Base-by-base conservation (phyloP, 2,329 filamentous ascomycete genomes). In the Pseudogymnoascus sp. region DNA sequence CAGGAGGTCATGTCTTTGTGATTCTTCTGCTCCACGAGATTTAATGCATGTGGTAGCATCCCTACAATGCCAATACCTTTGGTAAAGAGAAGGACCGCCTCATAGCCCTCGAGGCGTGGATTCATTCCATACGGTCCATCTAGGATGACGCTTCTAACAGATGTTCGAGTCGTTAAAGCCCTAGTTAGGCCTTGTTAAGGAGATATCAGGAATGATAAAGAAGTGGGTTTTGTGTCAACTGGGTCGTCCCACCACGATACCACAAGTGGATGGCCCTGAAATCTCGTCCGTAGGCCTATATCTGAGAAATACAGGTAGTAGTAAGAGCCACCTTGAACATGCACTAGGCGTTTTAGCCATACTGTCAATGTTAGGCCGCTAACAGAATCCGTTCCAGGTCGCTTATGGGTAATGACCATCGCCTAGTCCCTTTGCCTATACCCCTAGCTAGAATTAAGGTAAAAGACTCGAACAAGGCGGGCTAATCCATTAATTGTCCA, bases 51-150 rank as follows among this genome's bases (percentile, higher is more conserved):
- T 11, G 63, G 44, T 23, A 69, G 61, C 17, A 69, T 60, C 9
- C 68, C 67, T 9, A 62, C 64, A 31, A 69, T 69, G 11, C 66
- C 66, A 17, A 68, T 68, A 21, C 66, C 68, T 33, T 68, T 65
- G 10, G 62, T 64, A 33, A 66, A 33, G 6, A 69, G 60, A 9
- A 69, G 63, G 13, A 68, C 66, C 3, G 47, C 67, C 11, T 69
- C 62, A 61, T 64, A 69, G 15, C 59, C 21, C 36, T 67, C 44
- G 2, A 68, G 53, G 11, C 59, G 28, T 7, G 65, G 35, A 40
- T 68, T 60, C 28, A 61, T 35, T 7, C 68, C 64, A 53, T 68
- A 68, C 5, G 63, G 65, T 19, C 68, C 65, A 26, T 69, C 64
- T 13, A 69, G 35, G 10, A 36, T 15, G 35, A 36, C 35, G 13